Percentiles rank a stretch among this genome's conserved stretches.
Conservation (phyloP, 208 protist genomes). For the Trypanosoma melophagium region DNA sequence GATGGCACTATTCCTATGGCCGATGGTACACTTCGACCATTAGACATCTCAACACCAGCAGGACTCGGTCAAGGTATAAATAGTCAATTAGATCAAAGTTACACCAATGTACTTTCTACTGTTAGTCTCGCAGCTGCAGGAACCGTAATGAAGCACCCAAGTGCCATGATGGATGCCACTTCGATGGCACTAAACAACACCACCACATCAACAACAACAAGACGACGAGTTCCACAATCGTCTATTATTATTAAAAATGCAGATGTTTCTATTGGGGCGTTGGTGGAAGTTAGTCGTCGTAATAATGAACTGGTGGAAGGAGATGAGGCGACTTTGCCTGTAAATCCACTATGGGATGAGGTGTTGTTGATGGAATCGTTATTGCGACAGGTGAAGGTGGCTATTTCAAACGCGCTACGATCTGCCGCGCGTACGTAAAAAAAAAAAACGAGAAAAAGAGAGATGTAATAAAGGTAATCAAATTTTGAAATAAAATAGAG, state of each 20-base stretch:
- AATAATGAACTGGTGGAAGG: not conserved
- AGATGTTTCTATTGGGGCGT: constrained; percentile 26
- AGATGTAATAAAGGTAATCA: not conserved
- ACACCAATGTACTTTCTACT: constrained; percentile 24
- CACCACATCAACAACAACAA: not conserved
- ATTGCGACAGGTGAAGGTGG: constrained; percentile 75
- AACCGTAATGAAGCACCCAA: not conserved
- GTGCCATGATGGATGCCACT: too few species aligned
- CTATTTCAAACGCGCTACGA: constrained; percentile 73
- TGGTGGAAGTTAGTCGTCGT: constrained; percentile 15
- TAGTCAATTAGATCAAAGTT: constrained; percentile 13
- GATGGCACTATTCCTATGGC: not conserved
- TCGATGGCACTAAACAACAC: not conserved
- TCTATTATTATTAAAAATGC: not conserved
- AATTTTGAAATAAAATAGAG: not conserved
- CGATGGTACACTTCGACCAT: not conserved
- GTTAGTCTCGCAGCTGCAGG: constrained; percentile 1
- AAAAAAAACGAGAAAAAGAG: constrained; percentile 2
- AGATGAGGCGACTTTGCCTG: constrained; percentile 10
- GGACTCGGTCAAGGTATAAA: not conserved
- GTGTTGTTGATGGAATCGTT: constrained; percentile 60
- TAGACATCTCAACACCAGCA: not conserved
- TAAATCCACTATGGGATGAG: constrained; percentile 30
- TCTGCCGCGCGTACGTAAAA: constrained; percentile 31
- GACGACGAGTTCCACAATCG: not conserved